Evolutionary conservation across 2,329 filamentous ascomycete species (phyloP).

Genomic region (Alternaria sp.): DNA sequence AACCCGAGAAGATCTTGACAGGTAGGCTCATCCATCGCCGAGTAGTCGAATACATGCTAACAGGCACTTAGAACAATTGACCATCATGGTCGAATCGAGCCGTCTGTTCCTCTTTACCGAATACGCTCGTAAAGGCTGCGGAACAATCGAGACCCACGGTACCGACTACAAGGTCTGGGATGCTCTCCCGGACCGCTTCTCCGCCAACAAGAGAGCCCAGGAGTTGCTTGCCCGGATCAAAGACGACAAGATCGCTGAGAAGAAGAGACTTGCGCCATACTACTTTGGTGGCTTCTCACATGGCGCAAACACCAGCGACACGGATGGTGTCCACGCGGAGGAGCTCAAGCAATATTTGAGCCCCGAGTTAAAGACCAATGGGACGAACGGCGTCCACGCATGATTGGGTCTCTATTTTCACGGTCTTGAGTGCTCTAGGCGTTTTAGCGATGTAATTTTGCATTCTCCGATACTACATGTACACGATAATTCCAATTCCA

Average conservation of each 20-base stretch:
- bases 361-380: constrained; percentile 15
- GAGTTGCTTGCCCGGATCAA: constrained; percentile 41
- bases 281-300: constrained; percentile 43
- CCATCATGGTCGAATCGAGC: constrained; percentile 48
- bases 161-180: constrained; percentile 50
- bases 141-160: constrained; percentile 43
- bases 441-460: neutral
- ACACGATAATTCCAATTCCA: neutral
- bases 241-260: constrained; percentile 39
- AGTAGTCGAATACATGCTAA: neutral
- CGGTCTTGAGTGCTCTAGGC: neutral
- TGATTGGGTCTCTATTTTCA: neutral
- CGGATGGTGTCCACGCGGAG: constrained; percentile 37
- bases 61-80: constrained; percentile 41
- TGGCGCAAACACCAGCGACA: constrained; percentile 38
- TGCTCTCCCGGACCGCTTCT: constrained; percentile 46
- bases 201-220: constrained; percentile 42
- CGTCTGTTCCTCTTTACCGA: constrained; percentile 50
- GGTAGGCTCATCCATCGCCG: constrained; percentile 16
- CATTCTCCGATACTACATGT: neutral
- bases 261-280: constrained; percentile 43
- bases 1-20: constrained; percentile 53
- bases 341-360: constrained; percentile 33
- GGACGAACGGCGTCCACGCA: constrained; percentile 15
- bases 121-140: constrained; percentile 45